These are phyloP conservation scores for Aspergillus nidulans DNA, from an alignment of 495 filamentous ascomycete genomes.

Conservation along the genomic window DNA sequence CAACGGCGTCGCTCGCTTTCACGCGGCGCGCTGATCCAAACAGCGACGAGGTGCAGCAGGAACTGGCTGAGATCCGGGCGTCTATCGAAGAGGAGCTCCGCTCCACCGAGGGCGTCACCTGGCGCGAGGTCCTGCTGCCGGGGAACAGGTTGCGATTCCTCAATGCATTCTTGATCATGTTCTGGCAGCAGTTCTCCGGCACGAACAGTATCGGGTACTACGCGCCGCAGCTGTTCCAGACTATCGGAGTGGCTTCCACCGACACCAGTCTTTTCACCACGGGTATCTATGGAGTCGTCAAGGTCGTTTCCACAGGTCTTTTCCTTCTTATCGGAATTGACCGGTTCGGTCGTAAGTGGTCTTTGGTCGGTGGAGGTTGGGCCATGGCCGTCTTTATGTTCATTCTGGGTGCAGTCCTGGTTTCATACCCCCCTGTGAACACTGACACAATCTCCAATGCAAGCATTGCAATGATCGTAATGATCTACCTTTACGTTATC, in stretches of 20 bases:
- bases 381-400: slow-evolving; percentile 67
- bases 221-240: slow-evolving; percentile 47
- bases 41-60: slow-evolving; percentile 38
- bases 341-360: slow-evolving; percentile 60
- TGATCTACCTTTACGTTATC: slow-evolving; percentile 3
- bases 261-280: slow-evolving; percentile 47
- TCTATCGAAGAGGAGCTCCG: slow-evolving; percentile 44
- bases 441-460: neutral
- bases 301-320: slow-evolving; percentile 51
- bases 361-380: slow-evolving; percentile 64
- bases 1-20: slow-evolving; percentile 36
- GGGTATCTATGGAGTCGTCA: slow-evolving; percentile 49
- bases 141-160: slow-evolving; percentile 41
- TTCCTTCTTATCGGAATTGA: slow-evolving; percentile 69
- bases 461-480: slow-evolving; percentile 22
- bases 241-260: slow-evolving; percentile 39
- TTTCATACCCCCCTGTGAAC: slow-evolving; percentile 35
- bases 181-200: slow-evolving; percentile 51
- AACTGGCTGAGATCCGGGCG: slow-evolving; percentile 62
- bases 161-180: slow-evolving; percentile 41
- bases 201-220: slow-evolving; percentile 51
- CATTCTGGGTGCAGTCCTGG: slow-evolving; percentile 69
- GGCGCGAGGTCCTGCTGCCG: slow-evolving; percentile 32
- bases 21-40: slow-evolving; percentile 35
- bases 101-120: slow-evolving; percentile 42